These are phyloP conservation scores for Begonia loranthoides DNA, from an alignment of 306 rosid species.

Conservation along the genomic window DNA sequence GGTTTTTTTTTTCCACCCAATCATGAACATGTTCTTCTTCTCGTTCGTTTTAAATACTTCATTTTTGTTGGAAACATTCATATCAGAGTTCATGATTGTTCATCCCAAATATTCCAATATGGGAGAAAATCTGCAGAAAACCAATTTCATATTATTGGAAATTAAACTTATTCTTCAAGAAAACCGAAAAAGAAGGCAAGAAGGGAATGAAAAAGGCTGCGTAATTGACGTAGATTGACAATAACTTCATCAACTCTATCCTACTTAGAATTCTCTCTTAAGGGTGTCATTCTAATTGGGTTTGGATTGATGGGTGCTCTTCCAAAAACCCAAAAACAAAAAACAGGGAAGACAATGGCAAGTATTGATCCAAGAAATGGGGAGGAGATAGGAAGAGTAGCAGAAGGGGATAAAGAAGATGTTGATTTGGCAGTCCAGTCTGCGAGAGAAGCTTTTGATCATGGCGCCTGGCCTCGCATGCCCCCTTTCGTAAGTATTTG, in stretches of 20 bases:
- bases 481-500: slow-evolving; percentile 61
- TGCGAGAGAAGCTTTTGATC: slow-evolving; percentile 72
- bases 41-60: too few relatives aligned
- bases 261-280: too few relatives aligned
- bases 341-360: slow-evolving; percentile 63
- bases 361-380: slow-evolving; percentile 66
- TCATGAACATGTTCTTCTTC: too few relatives aligned
- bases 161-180: not conserved
- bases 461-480: slow-evolving; percentile 86
- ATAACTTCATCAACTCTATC: too few relatives aligned
- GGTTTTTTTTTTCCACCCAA: too few relatives aligned
- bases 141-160: not conserved
- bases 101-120: too few relatives aligned
- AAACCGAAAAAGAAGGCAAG: too few relatives aligned
- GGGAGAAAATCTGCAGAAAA: not conserved
- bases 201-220: too few relatives aligned
- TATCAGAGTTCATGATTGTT: too few relatives aligned
- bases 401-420: slow-evolving; percentile 56
- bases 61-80: too few relatives aligned
- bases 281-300: too few relatives aligned
- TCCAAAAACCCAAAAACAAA: not conserved
- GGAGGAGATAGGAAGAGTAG: slow-evolving; percentile 31
- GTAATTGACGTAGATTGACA: too few relatives aligned
- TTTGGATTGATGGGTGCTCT: not conserved
- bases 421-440: slow-evolving; percentile 67